Percentiles rank a stretch among this genome's conserved stretches.
phyloP scores from a whole-genome alignment of 129 eudicot genomes.

The Pseudognaphalium luteoalbum region DNA sequence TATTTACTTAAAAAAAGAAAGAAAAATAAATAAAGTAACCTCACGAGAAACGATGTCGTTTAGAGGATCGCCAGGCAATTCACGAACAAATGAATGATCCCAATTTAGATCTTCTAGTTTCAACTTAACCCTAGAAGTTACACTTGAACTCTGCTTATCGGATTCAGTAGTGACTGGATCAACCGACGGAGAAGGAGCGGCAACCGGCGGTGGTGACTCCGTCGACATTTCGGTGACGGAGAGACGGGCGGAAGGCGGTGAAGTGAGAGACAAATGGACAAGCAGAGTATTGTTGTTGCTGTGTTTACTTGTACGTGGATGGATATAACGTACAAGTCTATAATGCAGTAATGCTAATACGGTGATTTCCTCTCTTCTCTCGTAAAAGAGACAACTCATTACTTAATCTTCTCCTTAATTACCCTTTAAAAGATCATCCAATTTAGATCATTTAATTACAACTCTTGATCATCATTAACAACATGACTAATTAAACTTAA shows the following conservation, averaged over 20 bases:
- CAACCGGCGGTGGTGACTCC: neutral
- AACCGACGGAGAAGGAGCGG: neutral
- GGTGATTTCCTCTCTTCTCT: too few species aligned
- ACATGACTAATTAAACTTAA: too few species aligned
- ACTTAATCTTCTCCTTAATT: too few species aligned
- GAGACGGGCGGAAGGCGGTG: neutral
- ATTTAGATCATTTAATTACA: too few species aligned
- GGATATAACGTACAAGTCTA: too few species aligned
- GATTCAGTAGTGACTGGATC: constrained; percentile 18
- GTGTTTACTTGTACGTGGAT: too few species aligned
- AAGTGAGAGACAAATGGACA: neutral
- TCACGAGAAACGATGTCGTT: constrained; percentile 66
- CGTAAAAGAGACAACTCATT: too few species aligned
- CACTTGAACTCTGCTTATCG: constrained; percentile 37
- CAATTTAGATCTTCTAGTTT: constrained; percentile 81
- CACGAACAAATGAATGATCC: constrained; percentile 90
- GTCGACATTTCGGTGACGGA: neutral
- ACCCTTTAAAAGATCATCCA: too few species aligned
- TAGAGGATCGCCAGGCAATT: constrained; percentile 76
- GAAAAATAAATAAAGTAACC: too few species aligned
- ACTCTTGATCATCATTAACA: too few species aligned
- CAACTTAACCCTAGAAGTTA: constrained; percentile 37
- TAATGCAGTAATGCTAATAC: too few species aligned
- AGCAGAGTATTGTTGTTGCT: neutral
- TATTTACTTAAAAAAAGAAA: neutral